phyloP scores from a whole-genome alignment of 352 stramenopile genomes.

The Phytophthora brassicae region DNA sequence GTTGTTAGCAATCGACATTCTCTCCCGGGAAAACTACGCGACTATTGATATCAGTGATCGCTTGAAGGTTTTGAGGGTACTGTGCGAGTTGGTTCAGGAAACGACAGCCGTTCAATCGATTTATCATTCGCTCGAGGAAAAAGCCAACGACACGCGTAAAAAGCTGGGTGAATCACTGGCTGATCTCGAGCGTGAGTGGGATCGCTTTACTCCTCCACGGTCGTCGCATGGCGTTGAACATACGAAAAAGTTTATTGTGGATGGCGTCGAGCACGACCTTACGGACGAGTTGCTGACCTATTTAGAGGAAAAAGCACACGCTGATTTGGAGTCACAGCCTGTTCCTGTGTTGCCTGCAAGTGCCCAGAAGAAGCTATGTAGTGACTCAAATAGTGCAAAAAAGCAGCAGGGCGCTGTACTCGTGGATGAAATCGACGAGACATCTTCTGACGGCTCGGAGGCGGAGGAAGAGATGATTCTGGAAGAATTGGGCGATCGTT shows the following conservation, averaged over 20 bases:
- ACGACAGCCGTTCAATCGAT: constrained; percentile 57
- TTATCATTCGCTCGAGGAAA: constrained; percentile 66
- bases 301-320: constrained; percentile 61
- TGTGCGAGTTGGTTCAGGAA: constrained; percentile 70
- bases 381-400: constrained; percentile 9
- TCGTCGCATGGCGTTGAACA: constrained; percentile 50
- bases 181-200: constrained; percentile 65
- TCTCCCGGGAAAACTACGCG: constrained; percentile 74
- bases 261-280: constrained; percentile 68
- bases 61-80: constrained; percentile 54
- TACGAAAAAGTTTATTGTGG: constrained; percentile 72
- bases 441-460: constrained; percentile 40
- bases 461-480: constrained; percentile 49
- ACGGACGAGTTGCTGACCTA: constrained; percentile 73
- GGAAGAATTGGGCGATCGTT: constrained; percentile 61
- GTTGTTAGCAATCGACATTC: constrained; percentile 51
- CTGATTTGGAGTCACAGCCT: constrained; percentile 54
- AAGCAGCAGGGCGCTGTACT: constrained; percentile 9
- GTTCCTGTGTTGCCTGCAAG: constrained; percentile 50
- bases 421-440: constrained; percentile 29
- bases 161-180: constrained; percentile 56
- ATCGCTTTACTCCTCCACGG: constrained; percentile 47
- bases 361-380: constrained; percentile 31
- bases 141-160: constrained; percentile 56
- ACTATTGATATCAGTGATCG: constrained; percentile 54